Evolutionary conservation across 2,329 filamentous ascomycete species (phyloP).

Genomic region (Verticillium dahliae): DNA sequence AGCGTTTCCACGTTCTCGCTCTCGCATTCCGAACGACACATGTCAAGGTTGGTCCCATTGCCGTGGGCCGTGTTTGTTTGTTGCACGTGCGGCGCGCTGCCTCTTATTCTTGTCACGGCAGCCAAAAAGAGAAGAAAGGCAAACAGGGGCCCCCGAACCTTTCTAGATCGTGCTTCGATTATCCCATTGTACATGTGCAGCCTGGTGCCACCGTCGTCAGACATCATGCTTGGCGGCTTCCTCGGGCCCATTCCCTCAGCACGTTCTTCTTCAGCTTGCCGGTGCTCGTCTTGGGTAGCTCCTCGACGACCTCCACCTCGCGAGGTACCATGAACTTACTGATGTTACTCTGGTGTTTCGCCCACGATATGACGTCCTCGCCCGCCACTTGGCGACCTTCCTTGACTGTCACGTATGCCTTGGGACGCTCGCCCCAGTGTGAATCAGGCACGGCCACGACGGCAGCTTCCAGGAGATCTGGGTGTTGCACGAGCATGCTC

Average conservation of each 20-base stretch:
- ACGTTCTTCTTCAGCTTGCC: conserved; percentile 97
- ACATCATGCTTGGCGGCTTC: conserved; percentile 4
- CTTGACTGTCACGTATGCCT: conserved; percentile 83
- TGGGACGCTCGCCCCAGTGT: conserved; percentile 94
- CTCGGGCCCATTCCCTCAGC: conserved; percentile 74
- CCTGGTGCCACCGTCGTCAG: background rate
- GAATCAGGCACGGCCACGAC: conserved; percentile 82
- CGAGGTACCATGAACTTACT: conserved; percentile 82
- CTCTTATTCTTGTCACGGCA: background rate
- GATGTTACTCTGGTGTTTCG: conserved; percentile 71
- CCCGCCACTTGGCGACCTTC: conserved; percentile 53
- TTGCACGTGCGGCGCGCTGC: background rate
- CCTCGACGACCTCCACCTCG: conserved; percentile 70
- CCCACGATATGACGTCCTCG: conserved; percentile 77
- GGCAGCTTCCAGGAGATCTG: conserved; percentile 82
- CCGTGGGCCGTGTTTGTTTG: background rate
- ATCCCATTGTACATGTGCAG: background rate
- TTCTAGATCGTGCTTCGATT: background rate
- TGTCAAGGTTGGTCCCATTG: background rate
- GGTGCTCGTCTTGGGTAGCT: conserved; percentile 94
- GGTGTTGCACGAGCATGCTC: conserved; percentile 81
- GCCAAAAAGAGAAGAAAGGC: background rate
- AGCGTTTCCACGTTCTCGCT: background rate
- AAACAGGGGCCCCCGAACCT: background rate
- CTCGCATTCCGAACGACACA: background rate